Evolutionary conservation across 2,329 filamentous ascomycete species (phyloP).

Genomic region (Aureobasidium sp.): DNA sequence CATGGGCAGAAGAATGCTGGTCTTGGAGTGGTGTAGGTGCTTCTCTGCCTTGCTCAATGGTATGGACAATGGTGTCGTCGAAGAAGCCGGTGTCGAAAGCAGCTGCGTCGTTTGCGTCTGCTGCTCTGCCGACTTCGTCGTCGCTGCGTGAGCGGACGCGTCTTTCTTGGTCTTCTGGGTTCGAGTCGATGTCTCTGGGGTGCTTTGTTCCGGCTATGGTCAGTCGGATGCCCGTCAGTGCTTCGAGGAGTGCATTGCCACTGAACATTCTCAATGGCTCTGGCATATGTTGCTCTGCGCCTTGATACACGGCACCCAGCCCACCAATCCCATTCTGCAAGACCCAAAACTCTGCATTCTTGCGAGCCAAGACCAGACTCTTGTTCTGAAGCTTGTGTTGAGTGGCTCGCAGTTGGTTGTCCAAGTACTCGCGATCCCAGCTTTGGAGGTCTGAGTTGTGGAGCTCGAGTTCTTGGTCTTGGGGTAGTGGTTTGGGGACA

Average conservation of each 20-base stretch:
- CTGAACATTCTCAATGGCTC: constrained; percentile 54
- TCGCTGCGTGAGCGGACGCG: constrained; percentile 28
- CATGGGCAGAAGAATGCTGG: constrained; percentile 42
- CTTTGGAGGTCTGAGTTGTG: constrained; percentile 48
- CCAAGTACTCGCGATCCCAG: constrained; percentile 41
- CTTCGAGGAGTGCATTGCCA: constrained; percentile 47
- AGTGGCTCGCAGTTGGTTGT: neutral
- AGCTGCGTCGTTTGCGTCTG: neutral
- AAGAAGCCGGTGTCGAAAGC: constrained; percentile 14
- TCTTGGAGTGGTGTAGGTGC: constrained; percentile 61
- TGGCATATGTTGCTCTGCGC: constrained; percentile 31
- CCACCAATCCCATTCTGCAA: constrained; percentile 50
- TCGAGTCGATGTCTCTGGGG: constrained; percentile 20
- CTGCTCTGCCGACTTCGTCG: constrained; percentile 16
- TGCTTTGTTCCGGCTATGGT: constrained; percentile 23
- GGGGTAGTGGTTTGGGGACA: constrained; percentile 35
- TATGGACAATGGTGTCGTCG: neutral
- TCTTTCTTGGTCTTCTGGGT: constrained; percentile 21
- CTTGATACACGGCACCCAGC: constrained; percentile 40
- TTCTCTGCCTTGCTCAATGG: constrained; percentile 64
- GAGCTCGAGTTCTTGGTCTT: constrained; percentile 47
- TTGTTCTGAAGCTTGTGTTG: constrained; percentile 27
- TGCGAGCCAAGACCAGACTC: constrained; percentile 46
- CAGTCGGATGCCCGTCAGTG: constrained; percentile 30
- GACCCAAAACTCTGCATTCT: constrained; percentile 57